These are phyloP conservation scores for Hawksworthiomyces lignivorus DNA, from an alignment of 2,329 filamentous ascomycete genomes.

Conservation along the genomic window DNA sequence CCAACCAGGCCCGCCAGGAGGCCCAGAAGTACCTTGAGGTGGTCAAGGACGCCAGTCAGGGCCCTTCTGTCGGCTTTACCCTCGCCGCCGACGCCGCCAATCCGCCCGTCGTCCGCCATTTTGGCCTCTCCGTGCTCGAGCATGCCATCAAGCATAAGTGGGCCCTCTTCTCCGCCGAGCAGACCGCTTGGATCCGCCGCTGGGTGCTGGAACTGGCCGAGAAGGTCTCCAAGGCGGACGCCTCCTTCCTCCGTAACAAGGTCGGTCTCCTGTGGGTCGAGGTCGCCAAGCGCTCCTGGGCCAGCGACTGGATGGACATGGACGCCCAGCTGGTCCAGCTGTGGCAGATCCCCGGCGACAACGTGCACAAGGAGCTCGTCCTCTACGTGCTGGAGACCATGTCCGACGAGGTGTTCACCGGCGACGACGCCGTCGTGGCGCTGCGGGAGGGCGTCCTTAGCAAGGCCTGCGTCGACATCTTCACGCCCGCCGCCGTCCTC, in stretches of 20 bases:
- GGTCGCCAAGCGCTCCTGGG: slow-evolving; percentile 88
- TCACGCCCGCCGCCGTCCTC: slow-evolving; percentile 71
- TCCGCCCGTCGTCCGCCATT: slow-evolving; percentile 79
- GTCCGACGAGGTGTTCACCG: slow-evolving; percentile 88
- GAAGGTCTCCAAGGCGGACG: slow-evolving; percentile 62
- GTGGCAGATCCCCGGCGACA: slow-evolving; percentile 63
- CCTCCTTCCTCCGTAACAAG: slow-evolving; percentile 83
- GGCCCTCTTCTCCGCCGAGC: slow-evolving; percentile 61
- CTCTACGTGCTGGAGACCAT: slow-evolving; percentile 83
- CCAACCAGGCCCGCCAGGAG: slow-evolving; percentile 72
- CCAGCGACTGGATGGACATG: slow-evolving; percentile 90
- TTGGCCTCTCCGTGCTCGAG: slow-evolving; percentile 85
- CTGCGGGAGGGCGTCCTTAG: slow-evolving; percentile 78
- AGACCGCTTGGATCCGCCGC: slow-evolving; percentile 60
- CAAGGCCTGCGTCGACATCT: slow-evolving; percentile 86
- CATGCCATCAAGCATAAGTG: slow-evolving; percentile 82
- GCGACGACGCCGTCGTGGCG: slow-evolving; percentile 79
- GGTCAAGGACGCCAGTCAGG: slow-evolving; percentile 70
- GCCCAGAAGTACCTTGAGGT: slow-evolving; percentile 81
- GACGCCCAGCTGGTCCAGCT: slow-evolving; percentile 73
- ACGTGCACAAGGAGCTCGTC: slow-evolving; percentile 73
- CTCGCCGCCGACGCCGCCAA: slow-evolving; percentile 71
- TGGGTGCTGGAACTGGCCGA: slow-evolving; percentile 77
- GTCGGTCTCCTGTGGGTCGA: slow-evolving; percentile 92
- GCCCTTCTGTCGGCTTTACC: slow-evolving; percentile 76